These are phyloP conservation scores for Boletus barrowsii DNA, from an alignment of 768 basidiomycete genomes.

Conservation along the genomic window DNA sequence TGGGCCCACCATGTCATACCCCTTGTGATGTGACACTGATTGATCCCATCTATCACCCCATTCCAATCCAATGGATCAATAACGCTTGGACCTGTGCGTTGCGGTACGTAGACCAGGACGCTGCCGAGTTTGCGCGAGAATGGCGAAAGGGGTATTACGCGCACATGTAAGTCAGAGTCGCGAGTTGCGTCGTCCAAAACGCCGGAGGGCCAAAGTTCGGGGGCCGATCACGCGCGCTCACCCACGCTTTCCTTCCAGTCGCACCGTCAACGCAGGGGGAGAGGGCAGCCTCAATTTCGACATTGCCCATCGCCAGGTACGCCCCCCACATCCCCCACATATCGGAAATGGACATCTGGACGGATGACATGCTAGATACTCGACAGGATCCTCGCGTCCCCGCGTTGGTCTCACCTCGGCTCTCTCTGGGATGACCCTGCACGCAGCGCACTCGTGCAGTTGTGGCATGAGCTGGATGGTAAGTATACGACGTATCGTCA, in stretches of 20 bases:
- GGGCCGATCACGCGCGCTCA: not conserved
- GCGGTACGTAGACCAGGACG: conserved; percentile 15
- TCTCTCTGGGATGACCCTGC: conserved; percentile 41
- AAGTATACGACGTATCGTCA: not conserved
- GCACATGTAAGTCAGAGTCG: conserved; percentile 17
- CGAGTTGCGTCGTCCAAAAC: too few relatives aligned
- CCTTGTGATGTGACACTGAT: too few relatives aligned
- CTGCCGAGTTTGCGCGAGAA: conserved; percentile 45
- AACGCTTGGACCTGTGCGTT: not conserved
- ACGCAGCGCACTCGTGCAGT: conserved; percentile 42
- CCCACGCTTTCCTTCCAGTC: conserved; percentile 24
- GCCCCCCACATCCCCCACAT: not conserved
- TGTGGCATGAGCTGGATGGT: conserved; percentile 65
- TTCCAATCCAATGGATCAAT: too few relatives aligned
- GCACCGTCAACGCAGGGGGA: conserved; percentile 42
- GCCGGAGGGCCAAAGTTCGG: too few relatives aligned
- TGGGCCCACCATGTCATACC: too few relatives aligned
- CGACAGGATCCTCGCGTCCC: conserved; percentile 47
- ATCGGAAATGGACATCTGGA: not conserved
- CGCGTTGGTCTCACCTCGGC: conserved; percentile 52
- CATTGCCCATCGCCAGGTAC: conserved; percentile 51
- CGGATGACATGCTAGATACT: conserved; percentile 42
- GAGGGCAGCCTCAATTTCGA: conserved; percentile 52
- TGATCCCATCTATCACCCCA: too few relatives aligned
- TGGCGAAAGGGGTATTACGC: conserved; percentile 53